These are phyloP conservation scores for Cylindrotheca closterium DNA, from an alignment of 108 stramenopile genomes.

Conservation along the genomic window DNA sequence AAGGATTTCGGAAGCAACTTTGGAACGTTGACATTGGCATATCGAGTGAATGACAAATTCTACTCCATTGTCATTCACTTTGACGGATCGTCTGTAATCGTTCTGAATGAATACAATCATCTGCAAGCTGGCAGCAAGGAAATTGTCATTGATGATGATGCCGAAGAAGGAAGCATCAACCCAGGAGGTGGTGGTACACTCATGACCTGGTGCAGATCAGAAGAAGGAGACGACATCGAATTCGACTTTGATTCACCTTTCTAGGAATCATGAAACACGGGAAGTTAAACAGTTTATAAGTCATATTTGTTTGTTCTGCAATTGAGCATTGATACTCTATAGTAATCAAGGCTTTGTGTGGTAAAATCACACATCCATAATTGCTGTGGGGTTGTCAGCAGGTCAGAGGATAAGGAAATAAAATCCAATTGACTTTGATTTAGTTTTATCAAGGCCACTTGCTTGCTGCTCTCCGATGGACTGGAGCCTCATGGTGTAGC, in stretches of 20 bases:
- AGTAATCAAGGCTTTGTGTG: too few relatives aligned
- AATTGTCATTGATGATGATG: constrained; percentile 29
- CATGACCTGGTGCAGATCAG: constrained; percentile 37
- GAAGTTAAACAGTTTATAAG: background rate
- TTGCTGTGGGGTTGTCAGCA: too few relatives aligned
- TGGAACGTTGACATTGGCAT: constrained; percentile 41
- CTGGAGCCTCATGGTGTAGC: too few relatives aligned
- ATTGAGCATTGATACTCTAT: too few relatives aligned
- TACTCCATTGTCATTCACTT: constrained; percentile 40
- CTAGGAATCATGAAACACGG: background rate
- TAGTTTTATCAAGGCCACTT: too few relatives aligned
- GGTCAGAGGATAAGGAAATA: too few relatives aligned
- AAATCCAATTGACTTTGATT: too few relatives aligned
- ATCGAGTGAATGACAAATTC: constrained; percentile 26
- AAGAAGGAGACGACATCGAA: constrained; percentile 38
- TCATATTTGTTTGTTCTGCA: too few relatives aligned
- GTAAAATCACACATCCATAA: too few relatives aligned
- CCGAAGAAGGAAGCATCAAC: constrained; percentile 40
- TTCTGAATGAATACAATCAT: constrained; percentile 38
- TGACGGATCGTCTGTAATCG: constrained; percentile 32
- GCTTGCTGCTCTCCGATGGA: too few relatives aligned
- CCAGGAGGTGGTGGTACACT: constrained; percentile 40
- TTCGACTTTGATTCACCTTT: constrained; percentile 45
- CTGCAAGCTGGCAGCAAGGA: constrained; percentile 38
- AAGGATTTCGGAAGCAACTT: constrained; percentile 40